These are phyloP conservation scores for Globisporangium polare DNA, from an alignment of 352 stramenopile genomes.

Conservation along the genomic window DNA sequence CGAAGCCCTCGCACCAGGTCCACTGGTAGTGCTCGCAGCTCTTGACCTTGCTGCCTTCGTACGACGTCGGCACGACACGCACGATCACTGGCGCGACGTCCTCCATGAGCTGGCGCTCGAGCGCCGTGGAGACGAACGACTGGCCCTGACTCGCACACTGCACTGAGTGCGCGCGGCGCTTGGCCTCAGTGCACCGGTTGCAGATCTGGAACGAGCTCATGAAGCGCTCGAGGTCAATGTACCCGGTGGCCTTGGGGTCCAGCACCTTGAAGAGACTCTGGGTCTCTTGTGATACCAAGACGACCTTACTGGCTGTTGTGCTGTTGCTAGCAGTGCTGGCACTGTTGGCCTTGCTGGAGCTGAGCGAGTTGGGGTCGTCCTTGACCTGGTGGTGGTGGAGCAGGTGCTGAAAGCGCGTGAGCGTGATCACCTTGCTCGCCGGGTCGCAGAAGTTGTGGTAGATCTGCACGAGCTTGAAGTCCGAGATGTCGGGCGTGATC, in stretches of 20 bases:
- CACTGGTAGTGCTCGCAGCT: constrained; percentile 85
- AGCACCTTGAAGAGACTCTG: constrained; percentile 56
- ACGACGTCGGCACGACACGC: constrained; percentile 59
- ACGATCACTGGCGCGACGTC: constrained; percentile 76
- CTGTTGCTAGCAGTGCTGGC: constrained; percentile 1
- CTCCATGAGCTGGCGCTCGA: constrained; percentile 71
- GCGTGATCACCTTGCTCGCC: constrained; percentile 39
- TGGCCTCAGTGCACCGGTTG: constrained; percentile 79
- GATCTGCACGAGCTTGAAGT: constrained; percentile 86
- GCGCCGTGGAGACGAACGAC: constrained; percentile 35
- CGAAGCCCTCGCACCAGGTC: constrained; percentile 84
- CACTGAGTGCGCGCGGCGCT: constrained; percentile 58
- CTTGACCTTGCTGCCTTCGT: constrained; percentile 78
- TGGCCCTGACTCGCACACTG: constrained; percentile 52
- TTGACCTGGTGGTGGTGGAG: constrained; percentile 65
- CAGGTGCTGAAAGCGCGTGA: constrained; percentile 59
- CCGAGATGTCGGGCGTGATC: constrained; percentile 72
- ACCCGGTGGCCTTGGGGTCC: constrained; percentile 38
- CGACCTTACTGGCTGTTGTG: constrained; percentile 13
- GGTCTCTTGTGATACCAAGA: constrained; percentile 29
- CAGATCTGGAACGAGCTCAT: constrained; percentile 87
- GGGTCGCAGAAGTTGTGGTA: constrained; percentile 81
- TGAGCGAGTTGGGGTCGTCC: constrained; percentile 25
- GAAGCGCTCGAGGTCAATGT: constrained; percentile 64
- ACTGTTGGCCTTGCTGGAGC: neutral